A percentile compares a stretch with the other conserved stretches of the same genome.
phyloP scores from a whole-genome alignment of 2,329 filamentous ascomycete genomes.

The Tolypocladium ovalisporum region DNA sequence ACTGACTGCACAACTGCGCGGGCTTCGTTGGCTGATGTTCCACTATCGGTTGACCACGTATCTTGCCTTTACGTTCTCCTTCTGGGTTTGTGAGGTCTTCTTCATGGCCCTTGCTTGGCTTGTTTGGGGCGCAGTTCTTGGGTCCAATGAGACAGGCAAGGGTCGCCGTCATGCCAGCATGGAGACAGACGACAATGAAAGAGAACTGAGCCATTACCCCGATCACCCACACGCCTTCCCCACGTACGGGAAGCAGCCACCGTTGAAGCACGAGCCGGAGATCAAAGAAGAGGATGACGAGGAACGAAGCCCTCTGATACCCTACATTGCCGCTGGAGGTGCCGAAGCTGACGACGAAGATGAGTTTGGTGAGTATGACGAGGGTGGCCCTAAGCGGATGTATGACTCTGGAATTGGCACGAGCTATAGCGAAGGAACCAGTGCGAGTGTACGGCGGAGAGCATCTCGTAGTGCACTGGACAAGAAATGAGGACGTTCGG shows the following conservation, averaged over 20 bases:
- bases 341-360: constrained; percentile 37
- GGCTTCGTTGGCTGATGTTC: constrained; percentile 79
- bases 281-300: constrained; percentile 23
- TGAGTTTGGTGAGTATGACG: constrained; percentile 26
- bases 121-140: constrained; percentile 30
- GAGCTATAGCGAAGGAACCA: constrained; percentile 33
- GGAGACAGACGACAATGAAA: constrained; percentile 12
- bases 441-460: constrained; percentile 19
- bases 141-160: constrained; percentile 5
- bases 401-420: constrained; percentile 43
- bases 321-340: constrained; percentile 22
- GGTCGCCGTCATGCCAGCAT: constrained; percentile 3
- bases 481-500: too few species aligned
- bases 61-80: constrained; percentile 53
- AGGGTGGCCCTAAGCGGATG: constrained; percentile 12
- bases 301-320: constrained; percentile 14
- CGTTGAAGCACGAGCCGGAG: constrained; percentile 27
- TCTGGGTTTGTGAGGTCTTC: constrained; percentile 67
- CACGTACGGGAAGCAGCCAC: constrained; percentile 27
- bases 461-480: constrained; percentile 12
- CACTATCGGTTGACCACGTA: constrained; percentile 65
- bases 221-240: constrained; percentile 34
- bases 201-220: constrained; percentile 19
- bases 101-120: constrained; percentile 58
- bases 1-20: constrained; percentile 65